A percentile compares a stretch with the other conserved stretches of the same genome.
Conservation (phyloP, 768 basidiomycete genomes). For the Pleurotus tuber-regium region DNA sequence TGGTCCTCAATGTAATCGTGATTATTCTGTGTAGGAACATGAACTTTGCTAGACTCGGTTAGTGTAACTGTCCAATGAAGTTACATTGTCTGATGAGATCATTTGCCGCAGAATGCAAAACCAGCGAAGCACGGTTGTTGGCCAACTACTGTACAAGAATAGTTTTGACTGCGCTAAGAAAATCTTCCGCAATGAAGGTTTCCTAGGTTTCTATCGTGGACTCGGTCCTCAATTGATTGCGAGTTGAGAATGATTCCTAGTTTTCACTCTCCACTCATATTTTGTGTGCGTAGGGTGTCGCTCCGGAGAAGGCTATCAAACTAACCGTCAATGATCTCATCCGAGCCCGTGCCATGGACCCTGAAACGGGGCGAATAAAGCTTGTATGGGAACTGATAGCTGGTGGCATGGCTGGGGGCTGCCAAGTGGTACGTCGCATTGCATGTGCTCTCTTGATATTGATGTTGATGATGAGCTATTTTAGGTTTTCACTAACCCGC, state of each 20-base stretch:
- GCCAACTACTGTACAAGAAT: conserved; percentile 96
- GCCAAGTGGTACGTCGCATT: conserved; percentile 92
- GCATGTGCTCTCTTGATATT: background rate
- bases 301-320: conserved; percentile 98
- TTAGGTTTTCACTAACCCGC: conserved; percentile 94
- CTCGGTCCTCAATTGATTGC: conserved; percentile 93
- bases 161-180: conserved; percentile 92
- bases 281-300: conserved; percentile 72
- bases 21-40: conserved; percentile 5
- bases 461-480: conserved; percentile 15
- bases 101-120: conserved; percentile 82
- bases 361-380: conserved; percentile 93
- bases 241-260: conserved; percentile 17
- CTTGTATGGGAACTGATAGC: conserved; percentile 90
- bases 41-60: conserved; percentile 54
- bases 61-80: conserved; percentile 11
- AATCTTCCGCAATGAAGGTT: conserved; percentile 93
- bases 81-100: background rate
- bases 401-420: conserved; percentile 92
- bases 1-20: conserved; percentile 3
- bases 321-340: conserved; percentile 94
- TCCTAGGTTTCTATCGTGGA: conserved; percentile 94
- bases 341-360: conserved; percentile 80
- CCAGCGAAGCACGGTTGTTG: conserved; percentile 94
- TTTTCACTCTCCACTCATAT: background rate